phyloP scores from a whole-genome alignment of 305 asterid genomes.

The Coffea humblotiana region DNA sequence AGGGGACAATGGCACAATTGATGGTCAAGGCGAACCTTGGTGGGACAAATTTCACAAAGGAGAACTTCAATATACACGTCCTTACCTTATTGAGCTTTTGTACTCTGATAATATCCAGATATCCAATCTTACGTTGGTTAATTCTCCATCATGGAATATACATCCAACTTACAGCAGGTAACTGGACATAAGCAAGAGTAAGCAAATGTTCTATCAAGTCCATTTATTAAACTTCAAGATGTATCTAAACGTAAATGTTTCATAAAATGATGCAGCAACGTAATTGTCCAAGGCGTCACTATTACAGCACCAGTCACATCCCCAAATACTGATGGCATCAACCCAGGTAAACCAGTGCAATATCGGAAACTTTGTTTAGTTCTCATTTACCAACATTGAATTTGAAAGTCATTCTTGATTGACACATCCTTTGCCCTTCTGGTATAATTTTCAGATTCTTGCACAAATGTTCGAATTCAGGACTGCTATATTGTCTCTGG shows the following conservation, averaged over 20 bases:
- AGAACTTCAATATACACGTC: conserved; percentile 65
- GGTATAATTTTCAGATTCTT: conserved; percentile 54
- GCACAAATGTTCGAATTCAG: conserved; percentile 75
- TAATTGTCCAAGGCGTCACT: conserved; percentile 71
- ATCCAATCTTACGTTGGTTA: conserved; percentile 62
- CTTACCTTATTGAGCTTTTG: conserved; percentile 82
- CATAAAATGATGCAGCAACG: conserved; percentile 52
- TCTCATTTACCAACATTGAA: background rate
- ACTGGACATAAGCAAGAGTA: background rate
- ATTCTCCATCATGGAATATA: conserved; percentile 89
- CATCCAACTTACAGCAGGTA: conserved; percentile 93
- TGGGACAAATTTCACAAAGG: conserved; percentile 80
- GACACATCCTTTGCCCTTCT: background rate
- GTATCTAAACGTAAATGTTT: conserved; percentile 12
- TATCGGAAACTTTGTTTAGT: background rate
- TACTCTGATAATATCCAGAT: conserved; percentile 65
- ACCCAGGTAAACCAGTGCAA: conserved; percentile 58
- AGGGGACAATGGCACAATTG: conserved; percentile 92
- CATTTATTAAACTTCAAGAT: background rate
- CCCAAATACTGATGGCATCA: conserved; percentile 96
- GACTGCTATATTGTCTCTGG: conserved; percentile 96
- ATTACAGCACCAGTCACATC: conserved; percentile 77
- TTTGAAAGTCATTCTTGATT: background rate
- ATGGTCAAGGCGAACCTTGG: conserved; percentile 94
- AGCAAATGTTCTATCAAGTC: no score